Evolutionary conservation across 257 asterid genomes (phyloP).

Genomic region (Ehretia macrophylla): DNA sequence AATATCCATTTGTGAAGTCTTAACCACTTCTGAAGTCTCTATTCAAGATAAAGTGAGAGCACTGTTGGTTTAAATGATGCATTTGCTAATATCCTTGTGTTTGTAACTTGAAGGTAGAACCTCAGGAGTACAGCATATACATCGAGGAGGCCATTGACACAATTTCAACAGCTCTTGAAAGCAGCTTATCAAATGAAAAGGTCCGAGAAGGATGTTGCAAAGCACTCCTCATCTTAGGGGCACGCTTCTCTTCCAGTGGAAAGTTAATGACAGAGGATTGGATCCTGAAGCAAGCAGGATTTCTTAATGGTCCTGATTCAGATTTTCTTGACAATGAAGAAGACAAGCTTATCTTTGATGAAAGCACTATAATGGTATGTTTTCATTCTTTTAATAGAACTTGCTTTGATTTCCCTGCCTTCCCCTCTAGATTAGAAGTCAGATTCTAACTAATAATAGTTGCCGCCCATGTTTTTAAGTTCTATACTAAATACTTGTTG

Average conservation of each 20-base stretch:
- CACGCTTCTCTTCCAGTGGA: constrained; percentile 64
- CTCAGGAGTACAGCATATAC: constrained; percentile 20
- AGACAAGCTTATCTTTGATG: constrained; percentile 19
- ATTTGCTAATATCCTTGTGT: too few species aligned
- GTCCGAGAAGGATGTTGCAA: constrained; percentile 48
- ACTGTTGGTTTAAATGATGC: too few species aligned
- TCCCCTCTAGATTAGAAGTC: background rate
- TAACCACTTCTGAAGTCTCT: too few species aligned
- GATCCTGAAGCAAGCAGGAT: constrained; percentile 65
- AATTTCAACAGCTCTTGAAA: constrained; percentile 44
- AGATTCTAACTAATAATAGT: background rate
- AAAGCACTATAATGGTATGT: constrained; percentile 31
- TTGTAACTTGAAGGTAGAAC: too few species aligned
- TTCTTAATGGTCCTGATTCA: constrained; percentile 57
- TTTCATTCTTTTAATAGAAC: background rate
- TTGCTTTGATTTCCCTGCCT: background rate
- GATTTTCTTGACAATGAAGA: constrained; percentile 39
- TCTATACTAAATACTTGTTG: background rate
- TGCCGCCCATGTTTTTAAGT: too few species aligned
- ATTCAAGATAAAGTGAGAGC: too few species aligned
- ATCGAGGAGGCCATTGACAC: constrained; percentile 68
- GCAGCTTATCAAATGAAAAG: constrained; percentile 44
- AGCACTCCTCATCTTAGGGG: constrained; percentile 72
- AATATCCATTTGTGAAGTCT: too few species aligned
- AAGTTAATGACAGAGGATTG: constrained; percentile 91